Base-by-base conservation (phyloP, 768 basidiomycete genomes). In the Tylopilus sp. region DNA sequence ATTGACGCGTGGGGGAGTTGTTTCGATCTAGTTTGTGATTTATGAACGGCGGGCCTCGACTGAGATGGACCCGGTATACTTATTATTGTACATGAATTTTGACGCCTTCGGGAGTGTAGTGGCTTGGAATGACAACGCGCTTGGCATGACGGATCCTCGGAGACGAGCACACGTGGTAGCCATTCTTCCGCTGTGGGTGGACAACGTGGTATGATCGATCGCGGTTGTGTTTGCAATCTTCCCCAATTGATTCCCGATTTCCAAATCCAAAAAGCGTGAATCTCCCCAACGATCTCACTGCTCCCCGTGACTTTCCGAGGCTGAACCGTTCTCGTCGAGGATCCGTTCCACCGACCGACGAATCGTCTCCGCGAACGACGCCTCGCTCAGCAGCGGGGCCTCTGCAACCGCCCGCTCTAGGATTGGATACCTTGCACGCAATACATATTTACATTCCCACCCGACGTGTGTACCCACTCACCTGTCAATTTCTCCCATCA, bases 401-500 rank as follows among this genome's bases (percentile, higher is more conserved):
- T 80, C 81, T 29, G 72, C 72, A 4, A 82, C 78, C 12, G 84
- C 83, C 17, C 84, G 81, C 55, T 86, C 84, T 26, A 87, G 76
- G 25, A 86, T 71, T 17, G 85, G 85, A 66, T 82, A 86, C 53
- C 86, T 87, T 48, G 25, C 34, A 43, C 31, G 6, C 7, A 5
- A 30, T 25, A 6, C 41, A 43, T 11, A n/a, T n/a, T n/a, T n/a
- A n/a, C n/a, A n/a, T n/a, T n/a, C n/a, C n/a, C n/a, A n/a, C n/a
- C n/a, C 43, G 12, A 3, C 10, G 29, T 30, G 43, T n/a, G n/a
- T n/a, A n/a, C n/a, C 29, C 2, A 46, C 63, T n/a, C 21, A 83
- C 87, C 86, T 78, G 67, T 87, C 85, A 26, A 89, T 72, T 62
- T 90, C 86, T 43, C 87, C 85, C 73, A 84, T 77, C 14, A 90